Evolutionary conservation across 148 eudicot species (phyloP), one percentile per base, ranked within the genome.

Genomic region (Rhododendron ovatum): DNA sequence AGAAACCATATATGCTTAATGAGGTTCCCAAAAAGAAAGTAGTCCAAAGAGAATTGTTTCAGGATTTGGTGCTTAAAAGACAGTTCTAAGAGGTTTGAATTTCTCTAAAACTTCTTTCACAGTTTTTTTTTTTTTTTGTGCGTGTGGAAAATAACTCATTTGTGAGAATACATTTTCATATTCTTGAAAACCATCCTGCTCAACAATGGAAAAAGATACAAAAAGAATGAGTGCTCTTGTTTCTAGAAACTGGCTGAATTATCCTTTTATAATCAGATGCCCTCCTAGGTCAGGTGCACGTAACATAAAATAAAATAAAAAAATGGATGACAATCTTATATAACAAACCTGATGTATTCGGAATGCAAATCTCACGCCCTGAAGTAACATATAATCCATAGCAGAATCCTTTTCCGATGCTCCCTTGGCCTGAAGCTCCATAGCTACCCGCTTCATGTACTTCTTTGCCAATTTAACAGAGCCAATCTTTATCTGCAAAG

Each of bases 281-380:
- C 80, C 61, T 41, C 80, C 61, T 15, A 3, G 61, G 61, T 76
- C 43, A 37, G 5, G 43, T 57, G 26, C 47, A 57, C 1, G 28
- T 69, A 43, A 55, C 13, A 53, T 39, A 77, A 51, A 2, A 30
- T n/a, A n/a, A n/a, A n/a, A n/a, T n/a, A 35, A 51, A 2, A 35
- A n/a, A 30, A 82, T 12, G 12, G 9, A 74, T 9, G 26, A 47
- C 75, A 28, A 45, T 47, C 33, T 81, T 24, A 55, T 39, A 5
- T 65, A 10, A 88, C 92, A 35, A 88, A 95, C 98, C 96, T 94
- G 98, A 85, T 95, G 98, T 81, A 95, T 93, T 78, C 98, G 86
- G 85, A 95, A 95, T 84, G 98, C 98, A 87, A 95, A 95, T 87
- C 98, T 91, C 80, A 95, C 96, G 84, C 96, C 98, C 88, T 95